Evolutionary conservation across 805 yeast genomes (phyloP).

Genomic region (Saccharomyces jurei): DNA sequence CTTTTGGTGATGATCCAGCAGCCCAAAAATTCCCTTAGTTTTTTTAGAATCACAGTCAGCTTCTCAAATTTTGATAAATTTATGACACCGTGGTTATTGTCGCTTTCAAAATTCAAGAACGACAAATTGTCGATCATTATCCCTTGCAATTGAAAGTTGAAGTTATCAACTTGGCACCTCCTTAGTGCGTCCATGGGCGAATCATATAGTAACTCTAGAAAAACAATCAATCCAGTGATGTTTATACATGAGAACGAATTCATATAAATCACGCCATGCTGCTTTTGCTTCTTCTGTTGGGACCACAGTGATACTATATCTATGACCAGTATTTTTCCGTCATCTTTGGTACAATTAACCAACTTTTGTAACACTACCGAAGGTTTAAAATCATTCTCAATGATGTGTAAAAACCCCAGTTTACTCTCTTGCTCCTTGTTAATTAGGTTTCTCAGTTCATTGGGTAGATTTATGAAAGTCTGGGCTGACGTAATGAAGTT

Average conservation of each 20-base stretch:
- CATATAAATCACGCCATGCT: conserved; percentile 7
- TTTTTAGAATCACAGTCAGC: conserved; percentile 13
- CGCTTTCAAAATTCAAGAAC: conserved; percentile 14
- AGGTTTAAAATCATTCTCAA: conserved; percentile 19
- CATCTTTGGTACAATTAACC: conserved; percentile 1
- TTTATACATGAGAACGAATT: conserved; percentile 17
- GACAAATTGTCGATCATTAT: conserved; percentile 30
- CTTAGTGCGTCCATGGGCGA: conserved; percentile 19
- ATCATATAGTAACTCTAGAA: conserved; percentile 16
- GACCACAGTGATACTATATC: conserved; percentile 22
- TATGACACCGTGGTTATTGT: conserved; percentile 1
- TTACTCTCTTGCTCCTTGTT: neutral
- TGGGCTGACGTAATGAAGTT: conserved; percentile 17
- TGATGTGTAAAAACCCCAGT: conserved; percentile 17
- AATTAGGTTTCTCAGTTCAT: neutral
- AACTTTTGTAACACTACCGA: conserved; percentile 5
- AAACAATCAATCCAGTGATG: conserved; percentile 17
- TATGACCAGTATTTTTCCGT: conserved; percentile 12
- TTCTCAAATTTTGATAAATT: conserved; percentile 8
- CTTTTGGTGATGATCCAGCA: conserved; percentile 24
- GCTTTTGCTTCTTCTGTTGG: conserved; percentile 1
- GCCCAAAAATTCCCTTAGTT: conserved; percentile 20
- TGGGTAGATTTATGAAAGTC: conserved; percentile 6
- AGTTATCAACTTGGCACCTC: conserved; percentile 9
- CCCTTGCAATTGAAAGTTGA: conserved; percentile 17